phyloP scores from a whole-genome alignment of 768 basidiomycete species.

The Galerina sulciceps region DNA sequence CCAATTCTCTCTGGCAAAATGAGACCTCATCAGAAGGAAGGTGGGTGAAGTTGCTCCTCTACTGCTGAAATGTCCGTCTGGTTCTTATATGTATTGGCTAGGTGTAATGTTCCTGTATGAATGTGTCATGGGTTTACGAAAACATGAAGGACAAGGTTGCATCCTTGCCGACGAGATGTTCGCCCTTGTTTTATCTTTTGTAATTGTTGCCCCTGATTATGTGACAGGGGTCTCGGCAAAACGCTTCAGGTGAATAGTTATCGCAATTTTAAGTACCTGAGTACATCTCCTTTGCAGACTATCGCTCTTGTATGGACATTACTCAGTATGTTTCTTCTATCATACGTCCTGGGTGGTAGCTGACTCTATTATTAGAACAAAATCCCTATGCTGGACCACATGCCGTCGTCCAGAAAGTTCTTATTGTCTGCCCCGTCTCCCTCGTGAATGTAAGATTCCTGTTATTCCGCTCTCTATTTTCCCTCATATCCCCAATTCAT shows the following conservation, averaged over 20 bases:
- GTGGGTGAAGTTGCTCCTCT: conserved; percentile 33
- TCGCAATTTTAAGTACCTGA: not conserved
- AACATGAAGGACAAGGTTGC: conserved; percentile 90
- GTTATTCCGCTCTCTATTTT: not conserved
- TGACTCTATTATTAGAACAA: conserved; percentile 59
- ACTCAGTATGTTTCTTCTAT: conserved; percentile 60
- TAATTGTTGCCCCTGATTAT: conserved; percentile 2
- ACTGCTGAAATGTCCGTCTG: not conserved
- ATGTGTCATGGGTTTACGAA: conserved; percentile 91
- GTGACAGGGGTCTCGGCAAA: conserved; percentile 90
- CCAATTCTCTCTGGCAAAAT: conserved; percentile 78
- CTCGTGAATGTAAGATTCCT: conserved; percentile 67
- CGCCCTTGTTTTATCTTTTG: conserved; percentile 5
- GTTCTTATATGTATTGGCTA: conserved; percentile 24
- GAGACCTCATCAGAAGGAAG: conserved; percentile 90
- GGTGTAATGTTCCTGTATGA: conserved; percentile 93
- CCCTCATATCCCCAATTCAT: conserved; percentile 3
- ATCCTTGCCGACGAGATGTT: conserved; percentile 98
- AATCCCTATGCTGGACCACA: conserved; percentile 70
- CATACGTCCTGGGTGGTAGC: not conserved
- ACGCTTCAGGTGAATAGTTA: conserved; percentile 66
- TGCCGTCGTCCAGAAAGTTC: conserved; percentile 72
- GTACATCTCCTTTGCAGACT: conserved; percentile 49
- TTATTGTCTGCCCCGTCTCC: conserved; percentile 95
- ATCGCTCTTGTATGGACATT: conserved; percentile 94